Base-by-base conservation (phyloP, 2,329 filamentous ascomycete genomes). In the Exophiala viscosa region DNA sequence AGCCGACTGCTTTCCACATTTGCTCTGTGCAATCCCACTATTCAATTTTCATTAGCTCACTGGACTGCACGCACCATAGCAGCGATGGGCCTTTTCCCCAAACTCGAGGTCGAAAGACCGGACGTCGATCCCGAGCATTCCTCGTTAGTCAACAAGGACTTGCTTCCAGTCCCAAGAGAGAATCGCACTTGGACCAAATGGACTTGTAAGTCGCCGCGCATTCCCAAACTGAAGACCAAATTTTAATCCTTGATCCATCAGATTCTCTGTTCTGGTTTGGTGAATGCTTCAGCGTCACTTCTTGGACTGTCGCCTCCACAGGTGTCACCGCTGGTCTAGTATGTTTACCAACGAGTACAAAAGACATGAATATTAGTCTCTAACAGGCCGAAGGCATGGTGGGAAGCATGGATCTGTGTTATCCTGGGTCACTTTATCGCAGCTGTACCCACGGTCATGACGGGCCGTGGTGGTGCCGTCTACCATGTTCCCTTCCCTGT, bases 401-500 rank as follows among this genome's bases (percentile, higher is more conserved):
- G 90, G 90, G 89, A 95, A 71, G 85, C 87, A 2, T 90, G 86
- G 86, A 72, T 89, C 11, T 90, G 87, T 65, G 88, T 96, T 38
- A 93, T 89, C 86, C 72, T 90, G 23, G 90, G 90, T 14, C 36
- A 39, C 13, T 39, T 39, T 15, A 39, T 39, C 36, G 50, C 95
- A 96, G 67, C 77, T 82, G 35, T 96, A 70, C 36, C 36, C n/a
- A 79, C 93, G 59, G 86, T 83, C 64, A 57, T 85, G 60, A 93
- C 87, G 3, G 90, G 88, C 60, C 84, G 90, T 40, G 91, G 95
- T 47, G 90, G 90, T 54, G 88, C 90, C 9, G 82, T 80, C 13
- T 96, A 96, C 68, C 90, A 95, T 68, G 88, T 95, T 60, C 86
- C 87, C 1, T 96, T 95, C 67, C 90, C 90, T 1, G 88, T 95